Base-by-base conservation (phyloP, 352 stramenopile species). In the Globisporangium acanthophoron region DNA sequence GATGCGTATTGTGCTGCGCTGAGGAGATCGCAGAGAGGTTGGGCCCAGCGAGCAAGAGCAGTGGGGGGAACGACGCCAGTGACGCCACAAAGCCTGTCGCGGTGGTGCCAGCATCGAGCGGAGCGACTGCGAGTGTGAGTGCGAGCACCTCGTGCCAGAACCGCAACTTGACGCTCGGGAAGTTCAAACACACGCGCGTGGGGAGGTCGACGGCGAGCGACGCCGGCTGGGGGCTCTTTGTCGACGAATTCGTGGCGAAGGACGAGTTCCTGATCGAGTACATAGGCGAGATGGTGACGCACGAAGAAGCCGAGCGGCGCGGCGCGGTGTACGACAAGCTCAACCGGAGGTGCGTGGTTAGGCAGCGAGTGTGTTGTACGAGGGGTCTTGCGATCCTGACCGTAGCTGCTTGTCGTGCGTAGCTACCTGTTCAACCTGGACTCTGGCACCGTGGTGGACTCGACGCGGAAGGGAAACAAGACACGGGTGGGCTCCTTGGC, bases 261-360 rank as follows among this genome's bases (percentile, higher is more conserved):
- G 90, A 95, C 37, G 89, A 98, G 58, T 98, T 97, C 62, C 78
- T 99, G 39, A 80, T 92, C 60, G 93, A 98, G 66, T 99, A 99
- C 70, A 85, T 96, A 50, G 96, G 96, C 27, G 96, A 99, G 57
- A 81, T 96, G 69, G 85, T 98, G 7, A 85, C 88, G 16, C 90
- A 97, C 54, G 64, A 92, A 56, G 95, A 97, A 60, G 88, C 91
- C 12, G 91, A 98, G 70, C 73, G 90, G 12, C 80, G 94, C 52
- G 90, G 90, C 15, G 59, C 61, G 12, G 80, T 97, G 20, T 96
- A 97, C 62, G 89, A 96, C 69, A 92, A 92, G 58, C 67, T 88
- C 50, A 89, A 96, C 40, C 69, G 81, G 48, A 93, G 80, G 74
- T 54, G n/a, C 49, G 49, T 44, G n/a, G 3, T 4, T 84, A 53